Conservation (phyloP, 2,329 filamentous ascomycete genomes). For the Colletotrichum nymphaeae region DNA sequence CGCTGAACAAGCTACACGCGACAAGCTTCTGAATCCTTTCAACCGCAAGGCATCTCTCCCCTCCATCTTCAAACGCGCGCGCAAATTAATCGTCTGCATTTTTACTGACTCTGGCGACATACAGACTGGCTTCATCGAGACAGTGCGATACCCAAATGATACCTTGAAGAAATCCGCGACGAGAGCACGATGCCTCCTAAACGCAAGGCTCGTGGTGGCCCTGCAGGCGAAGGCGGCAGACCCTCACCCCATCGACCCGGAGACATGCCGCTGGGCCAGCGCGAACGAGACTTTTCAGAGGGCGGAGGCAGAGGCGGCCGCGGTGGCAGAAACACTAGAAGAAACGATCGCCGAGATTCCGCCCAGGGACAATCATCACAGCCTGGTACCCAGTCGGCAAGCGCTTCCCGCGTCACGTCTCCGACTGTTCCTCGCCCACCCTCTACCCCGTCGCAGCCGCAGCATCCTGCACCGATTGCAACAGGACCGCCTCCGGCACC, state of each 20-base stretch:
- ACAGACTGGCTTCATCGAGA: neutral
- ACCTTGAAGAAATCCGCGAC: conserved; percentile 37
- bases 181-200: conserved; percentile 64
- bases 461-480: conserved; percentile 39
- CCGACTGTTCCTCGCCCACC: conserved; percentile 28
- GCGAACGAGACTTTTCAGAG: conserved; percentile 64
- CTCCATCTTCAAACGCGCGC: neutral
- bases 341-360: conserved; percentile 64
- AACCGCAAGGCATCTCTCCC: conserved; percentile 15
- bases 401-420: conserved; percentile 23
- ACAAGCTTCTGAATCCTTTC: conserved; percentile 20
- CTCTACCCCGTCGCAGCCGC: conserved; percentile 36
- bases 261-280: conserved; percentile 66
- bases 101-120: conserved; percentile 2
- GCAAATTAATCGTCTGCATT: neutral
- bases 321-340: conserved; percentile 57
- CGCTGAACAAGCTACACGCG: conserved; percentile 28
- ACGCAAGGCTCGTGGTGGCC: conserved; percentile 68
- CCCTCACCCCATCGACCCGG: conserved; percentile 73
- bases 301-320: conserved; percentile 57
- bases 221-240: conserved; percentile 60
- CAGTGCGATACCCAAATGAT: conserved; percentile 23
- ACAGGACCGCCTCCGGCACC: conserved; percentile 40
- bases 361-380: conserved; percentile 45
- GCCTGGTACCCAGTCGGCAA: conserved; percentile 21